Percentiles rank a stretch among this genome's conserved stretches.
These are phyloP conservation scores for Annulohypoxylon truncatum DNA, from an alignment of 2,329 filamentous ascomycete species.

Conservation along the genomic window DNA sequence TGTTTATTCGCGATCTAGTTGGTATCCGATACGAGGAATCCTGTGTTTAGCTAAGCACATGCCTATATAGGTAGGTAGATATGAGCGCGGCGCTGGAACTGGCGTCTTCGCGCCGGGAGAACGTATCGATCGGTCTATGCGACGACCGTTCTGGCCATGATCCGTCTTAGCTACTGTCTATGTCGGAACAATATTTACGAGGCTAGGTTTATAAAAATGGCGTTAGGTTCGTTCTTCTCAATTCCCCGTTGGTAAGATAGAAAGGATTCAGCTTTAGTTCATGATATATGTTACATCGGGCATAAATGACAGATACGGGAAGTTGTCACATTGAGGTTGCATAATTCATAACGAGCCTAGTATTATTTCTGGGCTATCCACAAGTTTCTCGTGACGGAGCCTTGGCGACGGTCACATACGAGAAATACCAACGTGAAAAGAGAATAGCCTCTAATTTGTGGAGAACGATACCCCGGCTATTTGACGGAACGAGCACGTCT, in stretches of 20 bases:
- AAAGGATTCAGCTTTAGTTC: neutral
- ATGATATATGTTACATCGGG: neutral
- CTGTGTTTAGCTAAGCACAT: neutral
- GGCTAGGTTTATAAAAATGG: neutral
- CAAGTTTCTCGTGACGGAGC: neutral
- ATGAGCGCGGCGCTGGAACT: neutral
- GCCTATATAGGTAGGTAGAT: neutral
- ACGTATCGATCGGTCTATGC: neutral
- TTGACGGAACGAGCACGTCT: neutral
- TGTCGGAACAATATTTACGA: neutral
- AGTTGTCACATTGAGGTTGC: neutral
- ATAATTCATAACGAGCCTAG: neutral
- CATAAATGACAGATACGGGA: neutral
- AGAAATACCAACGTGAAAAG: neutral
- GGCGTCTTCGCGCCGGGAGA: neutral
- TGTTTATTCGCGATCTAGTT: neutral
- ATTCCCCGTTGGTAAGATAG: neutral
- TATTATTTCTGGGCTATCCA: neutral
- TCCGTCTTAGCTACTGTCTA: neutral
- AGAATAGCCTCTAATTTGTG: constrained; percentile 1
- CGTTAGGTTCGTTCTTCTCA: neutral
- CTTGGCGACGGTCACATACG: neutral
- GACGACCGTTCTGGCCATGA: neutral
- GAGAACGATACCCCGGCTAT: neutral
- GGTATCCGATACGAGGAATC: neutral